Conservation (phyloP, 2,329 filamentous ascomycete species). For the Cladosporium sp. region DNA sequence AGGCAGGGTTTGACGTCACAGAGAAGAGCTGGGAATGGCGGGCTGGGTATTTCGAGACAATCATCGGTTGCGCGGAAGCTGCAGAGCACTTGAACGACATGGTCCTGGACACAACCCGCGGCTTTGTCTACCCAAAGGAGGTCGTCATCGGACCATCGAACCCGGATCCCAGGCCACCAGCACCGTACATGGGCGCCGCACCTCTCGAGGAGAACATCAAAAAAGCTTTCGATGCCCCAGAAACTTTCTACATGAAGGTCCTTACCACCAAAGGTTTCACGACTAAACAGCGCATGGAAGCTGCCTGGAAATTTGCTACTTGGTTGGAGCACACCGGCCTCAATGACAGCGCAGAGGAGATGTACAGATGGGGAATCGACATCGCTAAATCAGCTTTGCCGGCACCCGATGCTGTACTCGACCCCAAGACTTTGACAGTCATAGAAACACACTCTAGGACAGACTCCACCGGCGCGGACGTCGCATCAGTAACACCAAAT, state of each 20-base stretch:
- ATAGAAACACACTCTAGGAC: slow-evolving; percentile 17
- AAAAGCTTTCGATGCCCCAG: slow-evolving; percentile 67
- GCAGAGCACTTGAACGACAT: slow-evolving; percentile 82
- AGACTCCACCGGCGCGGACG: slow-evolving; percentile 36
- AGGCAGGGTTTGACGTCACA: slow-evolving; percentile 66
- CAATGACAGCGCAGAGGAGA: slow-evolving; percentile 64
- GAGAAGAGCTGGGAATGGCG: slow-evolving; percentile 81
- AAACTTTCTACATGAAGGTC: slow-evolving; percentile 78
- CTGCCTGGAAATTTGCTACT: slow-evolving; percentile 78
- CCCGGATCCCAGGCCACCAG: slow-evolving; percentile 72
- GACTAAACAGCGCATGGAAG: slow-evolving; percentile 75
- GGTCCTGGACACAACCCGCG: slow-evolving; percentile 67
- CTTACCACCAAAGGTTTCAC: slow-evolving; percentile 78
- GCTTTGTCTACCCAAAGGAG: slow-evolving; percentile 68
- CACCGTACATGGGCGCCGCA: slow-evolving; percentile 61
- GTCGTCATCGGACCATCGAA: slow-evolving; percentile 82
- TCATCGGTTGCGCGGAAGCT: slow-evolving; percentile 74
- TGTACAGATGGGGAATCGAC: slow-evolving; percentile 74
- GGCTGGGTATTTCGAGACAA: slow-evolving; percentile 77
- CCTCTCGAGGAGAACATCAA: slow-evolving; percentile 76
- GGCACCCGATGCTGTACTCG: slow-evolving; percentile 49
- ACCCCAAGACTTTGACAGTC: slow-evolving; percentile 62
- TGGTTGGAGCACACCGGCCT: slow-evolving; percentile 79
- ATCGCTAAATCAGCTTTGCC: slow-evolving; percentile 64
- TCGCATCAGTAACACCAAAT: slow-evolving; percentile 63